Conservation (phyloP, 495 filamentous ascomycete species). For the Pseudevernia furfuracea region DNA sequence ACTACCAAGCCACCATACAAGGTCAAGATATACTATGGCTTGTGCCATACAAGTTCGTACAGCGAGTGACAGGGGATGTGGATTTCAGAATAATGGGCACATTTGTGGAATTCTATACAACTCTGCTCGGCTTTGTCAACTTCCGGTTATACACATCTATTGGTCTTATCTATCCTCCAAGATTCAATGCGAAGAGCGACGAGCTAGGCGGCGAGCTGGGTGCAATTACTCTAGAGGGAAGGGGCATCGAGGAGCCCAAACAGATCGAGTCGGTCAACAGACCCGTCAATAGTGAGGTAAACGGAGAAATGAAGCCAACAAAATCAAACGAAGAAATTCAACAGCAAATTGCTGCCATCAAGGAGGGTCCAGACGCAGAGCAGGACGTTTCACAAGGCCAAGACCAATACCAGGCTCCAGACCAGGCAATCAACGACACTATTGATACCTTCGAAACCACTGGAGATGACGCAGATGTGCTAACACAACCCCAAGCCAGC, state of each 20-base stretch:
- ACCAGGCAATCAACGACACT: constrained; percentile 46
- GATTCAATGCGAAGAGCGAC: constrained; percentile 80
- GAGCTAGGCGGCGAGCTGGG: constrained; percentile 82
- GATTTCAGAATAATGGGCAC: constrained; percentile 99
- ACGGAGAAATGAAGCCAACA: constrained; percentile 26
- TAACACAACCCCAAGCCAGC: constrained; percentile 69
- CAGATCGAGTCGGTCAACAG: constrained; percentile 41
- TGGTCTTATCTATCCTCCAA: constrained; percentile 88
- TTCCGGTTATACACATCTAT: constrained; percentile 85
- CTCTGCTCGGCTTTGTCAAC: constrained; percentile 89
- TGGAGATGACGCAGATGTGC: constrained; percentile 69
- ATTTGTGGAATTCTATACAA: constrained; percentile 98
- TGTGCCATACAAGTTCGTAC: constrained; percentile 94
- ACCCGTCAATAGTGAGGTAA: not conserved
- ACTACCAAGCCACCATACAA: constrained; percentile 97
- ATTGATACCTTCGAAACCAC: constrained; percentile 86
- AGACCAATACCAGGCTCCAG: constrained; percentile 40
- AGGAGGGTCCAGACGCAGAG: constrained; percentile 33
- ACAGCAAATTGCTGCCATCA: constrained; percentile 47
- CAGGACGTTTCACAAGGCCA: constrained; percentile 36
- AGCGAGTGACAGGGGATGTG: constrained; percentile 81
- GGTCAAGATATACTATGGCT: constrained; percentile 98
- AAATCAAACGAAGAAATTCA: constrained; percentile 44
- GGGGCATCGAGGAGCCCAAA: constrained; percentile 47
- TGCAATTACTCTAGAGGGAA: constrained; percentile 82